phyloP scores from a whole-genome alignment of 768 basidiomycete genomes.

The Postia placenta region DNA sequence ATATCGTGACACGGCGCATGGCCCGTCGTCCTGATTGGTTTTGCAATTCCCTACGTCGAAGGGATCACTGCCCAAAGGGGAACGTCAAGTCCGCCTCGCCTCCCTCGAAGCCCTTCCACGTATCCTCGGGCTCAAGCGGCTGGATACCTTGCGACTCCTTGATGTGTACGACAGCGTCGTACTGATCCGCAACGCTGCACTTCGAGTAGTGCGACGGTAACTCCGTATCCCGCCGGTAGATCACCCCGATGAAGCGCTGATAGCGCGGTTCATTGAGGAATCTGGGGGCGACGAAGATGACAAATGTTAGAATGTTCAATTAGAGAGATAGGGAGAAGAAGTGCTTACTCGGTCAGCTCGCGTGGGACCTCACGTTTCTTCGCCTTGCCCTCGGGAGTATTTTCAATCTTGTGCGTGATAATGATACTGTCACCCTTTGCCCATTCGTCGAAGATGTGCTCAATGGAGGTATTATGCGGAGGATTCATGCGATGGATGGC shows the following conservation, averaged over 20 bases:
- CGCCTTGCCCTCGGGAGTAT: slow-evolving; percentile 6
- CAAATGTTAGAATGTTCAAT: not conserved
- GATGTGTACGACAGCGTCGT: slow-evolving; percentile 20
- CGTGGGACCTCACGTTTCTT: slow-evolving; percentile 14
- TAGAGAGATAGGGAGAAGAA: not conserved
- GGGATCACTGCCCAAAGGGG: slow-evolving; percentile 19
- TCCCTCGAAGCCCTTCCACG: slow-evolving; percentile 9
- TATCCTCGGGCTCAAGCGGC: slow-evolving; percentile 18
- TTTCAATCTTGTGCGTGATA: slow-evolving; percentile 15
- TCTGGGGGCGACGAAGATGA: slow-evolving; percentile 3
- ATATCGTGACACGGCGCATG: no score
- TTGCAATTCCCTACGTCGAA: no score
- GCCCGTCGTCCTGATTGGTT: no score
- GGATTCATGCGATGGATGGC: slow-evolving; percentile 18
- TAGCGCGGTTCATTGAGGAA: slow-evolving; percentile 18
- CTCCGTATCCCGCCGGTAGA: slow-evolving; percentile 22
- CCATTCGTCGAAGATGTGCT: slow-evolving; percentile 18
- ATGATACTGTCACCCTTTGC: slow-evolving; percentile 13
- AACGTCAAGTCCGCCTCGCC: slow-evolving; percentile 14
- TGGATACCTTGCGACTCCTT: slow-evolving; percentile 16
- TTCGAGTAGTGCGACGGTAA: slow-evolving; percentile 22
- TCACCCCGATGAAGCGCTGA: slow-evolving; percentile 25
- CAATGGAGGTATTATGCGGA: slow-evolving; percentile 18
- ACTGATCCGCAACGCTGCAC: slow-evolving; percentile 21
- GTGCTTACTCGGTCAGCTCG: slow-evolving; percentile 18